Percentiles rank a stretch among this genome's conserved stretches.
Conservation (phyloP, 495 filamentous ascomycete species). For the Tetracladium setigerum region DNA sequence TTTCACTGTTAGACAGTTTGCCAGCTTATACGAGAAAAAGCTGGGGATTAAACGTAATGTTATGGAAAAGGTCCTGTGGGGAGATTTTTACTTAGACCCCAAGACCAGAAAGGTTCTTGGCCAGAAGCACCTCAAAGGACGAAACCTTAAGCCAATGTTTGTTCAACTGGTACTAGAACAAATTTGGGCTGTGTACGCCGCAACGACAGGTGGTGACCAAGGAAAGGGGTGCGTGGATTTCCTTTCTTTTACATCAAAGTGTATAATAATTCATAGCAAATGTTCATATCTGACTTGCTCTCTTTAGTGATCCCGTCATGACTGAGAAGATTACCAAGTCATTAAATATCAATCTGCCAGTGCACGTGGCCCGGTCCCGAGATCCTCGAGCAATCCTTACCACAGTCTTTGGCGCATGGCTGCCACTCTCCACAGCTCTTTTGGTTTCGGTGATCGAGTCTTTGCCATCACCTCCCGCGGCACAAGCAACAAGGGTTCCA, state of each 20-base stretch:
- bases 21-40: slow-evolving; percentile 90
- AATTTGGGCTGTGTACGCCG: slow-evolving; percentile 95
- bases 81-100: slow-evolving; percentile 92
- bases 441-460: slow-evolving; percentile 91
- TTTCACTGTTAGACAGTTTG: slow-evolving; percentile 93
- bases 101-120: slow-evolving; percentile 92
- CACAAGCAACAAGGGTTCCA: slow-evolving; percentile 77
- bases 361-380: slow-evolving; percentile 75
- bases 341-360: slow-evolving; percentile 71
- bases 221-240: slow-evolving; percentile 60
- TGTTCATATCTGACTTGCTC: slow-evolving; percentile 12
- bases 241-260: slow-evolving; percentile 18
- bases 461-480: slow-evolving; percentile 75
- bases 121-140: slow-evolving; percentile 86
- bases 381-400: slow-evolving; percentile 80
- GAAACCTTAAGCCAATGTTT: slow-evolving; percentile 91
- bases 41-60: slow-evolving; percentile 87
- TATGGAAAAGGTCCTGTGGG: slow-evolving; percentile 94
- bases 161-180: slow-evolving; percentile 94
- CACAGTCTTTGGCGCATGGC: slow-evolving; percentile 80
- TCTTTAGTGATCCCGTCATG: slow-evolving; percentile 61
- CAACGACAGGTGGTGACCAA: slow-evolving; percentile 72
- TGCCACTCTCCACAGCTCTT: slow-evolving; percentile 87
- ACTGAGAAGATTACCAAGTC: slow-evolving; percentile 95
- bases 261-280: slow-evolving; percentile 5